Conservation (phyloP, 2,329 filamentous ascomycete species). For the Lasiodiplodia citricola region DNA sequence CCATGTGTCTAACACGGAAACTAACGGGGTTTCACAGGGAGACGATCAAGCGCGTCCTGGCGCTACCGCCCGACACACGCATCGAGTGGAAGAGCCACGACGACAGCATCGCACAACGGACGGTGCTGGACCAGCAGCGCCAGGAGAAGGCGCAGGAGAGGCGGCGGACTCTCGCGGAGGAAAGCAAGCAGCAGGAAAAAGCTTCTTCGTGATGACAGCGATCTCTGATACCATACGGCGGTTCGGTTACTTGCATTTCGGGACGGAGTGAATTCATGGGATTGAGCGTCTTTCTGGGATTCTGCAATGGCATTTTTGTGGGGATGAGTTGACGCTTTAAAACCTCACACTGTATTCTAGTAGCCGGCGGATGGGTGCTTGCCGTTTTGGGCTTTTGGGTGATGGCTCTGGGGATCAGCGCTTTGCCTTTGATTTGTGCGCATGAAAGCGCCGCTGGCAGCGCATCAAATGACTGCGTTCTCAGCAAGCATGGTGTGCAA, state of each 20-base stretch:
- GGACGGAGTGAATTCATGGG: conserved; percentile 27
- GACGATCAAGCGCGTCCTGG: conserved; percentile 88
- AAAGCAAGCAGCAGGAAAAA: conserved; percentile 37
- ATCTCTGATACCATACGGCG: conserved; percentile 27
- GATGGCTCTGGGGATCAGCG: conserved; percentile 7
- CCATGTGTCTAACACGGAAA: not conserved
- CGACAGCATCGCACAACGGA: conserved; percentile 90
- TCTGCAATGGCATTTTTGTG: conserved; percentile 24
- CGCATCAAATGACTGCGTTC: conserved; percentile 14
- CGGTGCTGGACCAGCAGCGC: conserved; percentile 86
- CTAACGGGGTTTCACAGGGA: conserved; percentile 64
- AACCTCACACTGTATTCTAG: conserved; percentile 27
- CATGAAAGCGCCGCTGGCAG: conserved; percentile 8
- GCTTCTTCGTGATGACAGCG: conserved; percentile 28
- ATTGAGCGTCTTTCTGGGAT: conserved; percentile 26
- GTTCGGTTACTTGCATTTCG: conserved; percentile 28
- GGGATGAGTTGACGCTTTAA: conserved; percentile 23
- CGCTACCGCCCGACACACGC: conserved; percentile 84
- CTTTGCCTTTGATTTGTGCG: conserved; percentile 8
- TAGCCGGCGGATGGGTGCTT: conserved; percentile 22
- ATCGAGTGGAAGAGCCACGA: conserved; percentile 97
- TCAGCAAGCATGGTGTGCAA: conserved; percentile 8
- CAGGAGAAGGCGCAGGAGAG: conserved; percentile 73
- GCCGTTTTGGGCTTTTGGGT: conserved; percentile 21
- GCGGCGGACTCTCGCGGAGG: conserved; percentile 41